Percentiles rank a stretch among this genome's conserved stretches.
Evolutionary conservation across 2,329 filamentous ascomycete species (phyloP).

Genomic region (Ceratocystis cacaofunesta): DNA sequence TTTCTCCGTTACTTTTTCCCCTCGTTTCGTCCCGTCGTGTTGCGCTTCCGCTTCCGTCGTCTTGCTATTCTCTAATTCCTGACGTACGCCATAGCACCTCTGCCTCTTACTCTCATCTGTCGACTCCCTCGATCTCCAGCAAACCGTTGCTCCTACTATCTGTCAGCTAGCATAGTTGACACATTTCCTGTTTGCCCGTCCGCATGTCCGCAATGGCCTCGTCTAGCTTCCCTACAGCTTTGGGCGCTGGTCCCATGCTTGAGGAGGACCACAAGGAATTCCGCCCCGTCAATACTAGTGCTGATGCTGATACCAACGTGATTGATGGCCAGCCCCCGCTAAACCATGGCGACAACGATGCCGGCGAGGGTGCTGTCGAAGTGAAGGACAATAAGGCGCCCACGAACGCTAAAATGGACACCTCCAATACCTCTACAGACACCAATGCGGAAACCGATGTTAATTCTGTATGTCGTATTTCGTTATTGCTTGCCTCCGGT

Average conservation of each 20-base stretch:
- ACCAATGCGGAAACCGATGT: constrained; percentile 19
- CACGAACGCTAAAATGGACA: constrained; percentile 12
- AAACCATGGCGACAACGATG: constrained; percentile 12
- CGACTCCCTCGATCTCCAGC: too few relatives aligned
- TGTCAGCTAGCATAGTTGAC: too few relatives aligned
- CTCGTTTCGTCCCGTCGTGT: not conserved
- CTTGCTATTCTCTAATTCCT: not conserved
- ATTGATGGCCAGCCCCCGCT: not conserved
- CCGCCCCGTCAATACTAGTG: not conserved
- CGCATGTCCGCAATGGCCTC: not conserved
- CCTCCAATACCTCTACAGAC: not conserved
- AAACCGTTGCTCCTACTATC: too few relatives aligned
- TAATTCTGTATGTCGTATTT: constrained; percentile 52
- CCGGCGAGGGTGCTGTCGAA: not conserved
- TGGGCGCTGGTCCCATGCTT: not conserved
- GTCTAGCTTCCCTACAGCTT: not conserved
- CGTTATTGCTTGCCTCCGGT: constrained; percentile 65
- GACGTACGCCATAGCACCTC: not conserved
- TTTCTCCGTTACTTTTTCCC: not conserved
- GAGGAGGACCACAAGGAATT: not conserved
- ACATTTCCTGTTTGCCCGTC: not conserved
- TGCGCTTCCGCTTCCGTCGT: not conserved
- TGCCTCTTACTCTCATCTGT: not conserved
- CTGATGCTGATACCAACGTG: not conserved
- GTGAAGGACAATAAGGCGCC: constrained; percentile 17